Base-by-base conservation (phyloP, 2,329 filamentous ascomycete species). In the Onygenales sp. region DNA sequence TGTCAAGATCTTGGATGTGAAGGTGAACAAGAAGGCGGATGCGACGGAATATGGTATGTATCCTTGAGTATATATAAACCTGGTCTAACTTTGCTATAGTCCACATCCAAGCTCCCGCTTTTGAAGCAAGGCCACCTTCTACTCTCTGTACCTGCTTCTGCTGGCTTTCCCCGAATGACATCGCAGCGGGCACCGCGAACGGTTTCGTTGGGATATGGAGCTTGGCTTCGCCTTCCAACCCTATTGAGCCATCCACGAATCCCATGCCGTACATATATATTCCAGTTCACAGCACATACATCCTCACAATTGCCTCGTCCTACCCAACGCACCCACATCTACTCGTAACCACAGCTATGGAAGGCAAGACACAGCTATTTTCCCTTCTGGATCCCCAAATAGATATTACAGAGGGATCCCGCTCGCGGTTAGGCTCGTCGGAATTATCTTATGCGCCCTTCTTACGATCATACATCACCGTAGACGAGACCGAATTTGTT, bases 131-230 rank as follows among this genome's bases (percentile, higher is more conserved):
- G 17, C 73, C 78, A 3, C 73, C 76, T n/a, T 62, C 63, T 14
- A 78, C 78, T 2, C 62, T 84, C 3, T 82, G 75, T 57, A 81
- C 80, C 7, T 77, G 72, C 55, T 57, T 84, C 10, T 67, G 75
- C 14, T 85, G 81, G 79, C 65, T 83, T 11, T 81, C 78, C 9
- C 70, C 74, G 2, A 76, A 69, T 11, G 74, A 80, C 40, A 66
- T 85, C 51, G 76, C 76, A 2, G 76, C 77, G 17, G 78, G 77
- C 33, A 79, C 76, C 51, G 75, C 81, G 6, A 77, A 80, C 58
- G 82, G 82, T 2, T 78, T 71, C 52, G 66, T 84, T 3, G 77
- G 74, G 4, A 65, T 83, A 27, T 84, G 77, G 72, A 77, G 72
- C 56, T 66, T 74, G 54, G 50, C 58, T n/a, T 17, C 54, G 62